Conservation (phyloP, 192 early-diverging fungal species). For the Linderina pennispora region DNA sequence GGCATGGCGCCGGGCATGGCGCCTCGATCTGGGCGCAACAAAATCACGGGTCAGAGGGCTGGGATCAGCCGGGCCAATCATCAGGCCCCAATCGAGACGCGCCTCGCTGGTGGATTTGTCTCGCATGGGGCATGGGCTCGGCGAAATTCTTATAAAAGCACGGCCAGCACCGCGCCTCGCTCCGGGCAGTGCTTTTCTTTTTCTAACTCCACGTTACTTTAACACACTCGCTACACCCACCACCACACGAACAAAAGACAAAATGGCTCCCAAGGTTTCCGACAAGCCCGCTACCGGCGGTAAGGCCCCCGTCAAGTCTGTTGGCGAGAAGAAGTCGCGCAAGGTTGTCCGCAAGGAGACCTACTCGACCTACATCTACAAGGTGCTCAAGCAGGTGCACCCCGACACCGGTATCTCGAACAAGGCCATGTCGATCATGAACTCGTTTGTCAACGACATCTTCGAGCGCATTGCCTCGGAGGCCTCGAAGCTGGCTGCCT, state of each 20-base stretch:
- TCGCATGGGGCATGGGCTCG: no score
- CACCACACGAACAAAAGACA: neutral
- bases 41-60: no score
- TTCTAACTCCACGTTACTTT: neutral
- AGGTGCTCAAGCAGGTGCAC: constrained; percentile 96
- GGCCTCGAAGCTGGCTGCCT: constrained; percentile 78
- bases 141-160: no score
- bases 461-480: constrained; percentile 89
- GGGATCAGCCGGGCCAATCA: no score
- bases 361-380: constrained; percentile 95
- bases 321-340: constrained; percentile 54
- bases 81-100: constrained; percentile 9
- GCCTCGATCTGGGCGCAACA: no score
- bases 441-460: constrained; percentile 97
- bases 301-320: constrained; percentile 39
- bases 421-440: constrained; percentile 96
- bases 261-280: constrained; percentile 56
- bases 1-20: no score
- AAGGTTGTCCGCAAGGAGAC: constrained; percentile 65
- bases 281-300: constrained; percentile 55
- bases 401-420: constrained; percentile 96
- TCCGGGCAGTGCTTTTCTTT: no score
- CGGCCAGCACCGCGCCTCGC: no score
- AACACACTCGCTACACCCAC: neutral
- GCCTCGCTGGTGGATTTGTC: constrained; percentile 8